These are phyloP conservation scores for Pelagophyceae sp. DNA, from an alignment of 352 stramenopile genomes.

Conservation along the genomic window DNA sequence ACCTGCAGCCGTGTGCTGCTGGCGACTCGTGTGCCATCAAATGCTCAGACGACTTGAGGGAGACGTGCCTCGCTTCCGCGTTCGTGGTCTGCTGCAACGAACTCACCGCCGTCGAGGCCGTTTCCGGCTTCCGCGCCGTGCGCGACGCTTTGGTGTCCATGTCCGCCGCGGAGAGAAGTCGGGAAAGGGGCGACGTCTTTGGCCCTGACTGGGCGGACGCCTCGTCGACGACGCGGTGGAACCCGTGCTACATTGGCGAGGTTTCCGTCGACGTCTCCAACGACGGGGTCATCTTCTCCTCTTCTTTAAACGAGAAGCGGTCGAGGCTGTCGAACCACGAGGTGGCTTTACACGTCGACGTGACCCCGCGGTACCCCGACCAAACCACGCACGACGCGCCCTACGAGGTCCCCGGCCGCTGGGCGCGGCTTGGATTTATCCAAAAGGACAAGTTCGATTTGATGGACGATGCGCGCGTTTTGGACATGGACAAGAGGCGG, in stretches of 20 bases:
- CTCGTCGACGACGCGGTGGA: conserved; percentile 41
- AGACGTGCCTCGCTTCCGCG: neutral
- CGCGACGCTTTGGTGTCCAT: conserved; percentile 39
- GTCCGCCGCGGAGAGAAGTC: conserved; percentile 39
- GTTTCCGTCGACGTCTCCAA: conserved; percentile 51
- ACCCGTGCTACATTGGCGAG: conserved; percentile 51
- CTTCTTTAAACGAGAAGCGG: no score
- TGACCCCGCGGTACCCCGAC: neutral
- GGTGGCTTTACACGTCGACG: neutral
- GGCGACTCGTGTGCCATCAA: neutral
- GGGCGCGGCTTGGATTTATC: conserved; percentile 5
- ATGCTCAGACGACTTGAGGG: neutral
- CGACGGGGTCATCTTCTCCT: conserved; percentile 32
- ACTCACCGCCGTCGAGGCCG: neutral
- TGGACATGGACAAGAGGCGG: conserved; percentile 38
- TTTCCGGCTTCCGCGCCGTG: neutral
- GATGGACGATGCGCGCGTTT: conserved; percentile 32
- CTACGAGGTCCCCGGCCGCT: neutral
- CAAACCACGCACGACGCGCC: neutral
- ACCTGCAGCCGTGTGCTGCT: conserved; percentile 19
- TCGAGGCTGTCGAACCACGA: no score
- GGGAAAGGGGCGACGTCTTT: conserved; percentile 30
- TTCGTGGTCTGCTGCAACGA: neutral
- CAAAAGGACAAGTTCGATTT: conserved; percentile 24
- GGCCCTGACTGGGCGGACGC: conserved; percentile 6